Evolutionary conservation across 495 filamentous ascomycete species (phyloP).

Genomic region (Sabuloglossum arenarium): DNA sequence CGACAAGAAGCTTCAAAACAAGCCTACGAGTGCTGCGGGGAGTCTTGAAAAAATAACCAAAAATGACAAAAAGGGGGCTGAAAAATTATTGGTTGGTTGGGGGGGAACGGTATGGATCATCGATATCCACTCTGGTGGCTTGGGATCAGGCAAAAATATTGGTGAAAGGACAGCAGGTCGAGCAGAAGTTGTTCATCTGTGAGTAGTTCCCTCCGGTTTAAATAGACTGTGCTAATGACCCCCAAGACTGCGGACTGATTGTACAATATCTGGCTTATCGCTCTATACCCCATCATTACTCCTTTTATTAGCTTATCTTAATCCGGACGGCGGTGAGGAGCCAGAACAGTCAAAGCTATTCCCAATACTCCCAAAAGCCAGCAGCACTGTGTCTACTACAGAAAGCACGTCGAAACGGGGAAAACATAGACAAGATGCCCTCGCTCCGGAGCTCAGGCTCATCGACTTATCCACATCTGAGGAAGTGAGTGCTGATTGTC

Average conservation of each 20-base stretch:
- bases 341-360: slow-evolving; percentile 6
- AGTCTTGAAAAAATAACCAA: neutral
- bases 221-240: neutral
- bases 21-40: slow-evolving; percentile 7
- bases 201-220: slow-evolving; percentile 17
- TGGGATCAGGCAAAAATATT: slow-evolving; percentile 42
- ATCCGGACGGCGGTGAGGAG: slow-evolving; percentile 41
- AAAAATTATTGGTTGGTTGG: slow-evolving; percentile 86
- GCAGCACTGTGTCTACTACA: neutral
- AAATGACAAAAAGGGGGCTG: slow-evolving; percentile 22
- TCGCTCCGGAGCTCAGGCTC: slow-evolving; percentile 72
- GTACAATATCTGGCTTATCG: slow-evolving; percentile 89
- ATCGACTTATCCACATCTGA: slow-evolving; percentile 59
- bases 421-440: slow-evolving; percentile 47
- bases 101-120: slow-evolving; percentile 90
- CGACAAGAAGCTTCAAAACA: slow-evolving; percentile 18
- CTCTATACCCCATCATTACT: slow-evolving; percentile 86
- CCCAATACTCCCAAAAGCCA: slow-evolving; percentile 1
- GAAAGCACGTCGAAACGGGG: slow-evolving; percentile 24
- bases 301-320: slow-evolving; percentile 75
- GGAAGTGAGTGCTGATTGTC: slow-evolving; percentile 54
- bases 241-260: slow-evolving; percentile 30
- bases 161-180: slow-evolving; percentile 53
- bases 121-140: slow-evolving; percentile 62
- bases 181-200: slow-evolving; percentile 84